phyloP scores from a whole-genome alignment of 257 asterid species.

The Leonotis leonurus region DNA sequence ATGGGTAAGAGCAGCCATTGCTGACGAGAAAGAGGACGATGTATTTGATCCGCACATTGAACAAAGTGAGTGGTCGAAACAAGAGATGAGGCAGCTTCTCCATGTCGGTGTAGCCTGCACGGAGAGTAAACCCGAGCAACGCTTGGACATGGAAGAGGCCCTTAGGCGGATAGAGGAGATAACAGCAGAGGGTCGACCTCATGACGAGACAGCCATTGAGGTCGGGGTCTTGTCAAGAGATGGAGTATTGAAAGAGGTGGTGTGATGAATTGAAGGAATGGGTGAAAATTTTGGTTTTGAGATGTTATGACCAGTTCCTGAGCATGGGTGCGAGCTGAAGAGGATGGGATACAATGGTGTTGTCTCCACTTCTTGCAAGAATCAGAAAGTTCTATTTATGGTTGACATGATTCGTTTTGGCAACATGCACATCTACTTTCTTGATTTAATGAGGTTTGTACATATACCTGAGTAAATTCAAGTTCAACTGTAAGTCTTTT shows the following conservation, averaged over 20 bases:
- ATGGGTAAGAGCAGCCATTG: slow-evolving; percentile 48
- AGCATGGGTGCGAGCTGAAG: not conserved
- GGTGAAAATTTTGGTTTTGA: not conserved
- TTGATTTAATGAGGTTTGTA: not conserved
- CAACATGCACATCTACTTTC: not conserved
- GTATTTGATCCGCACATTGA: slow-evolving; percentile 46
- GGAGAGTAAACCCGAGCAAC: slow-evolving; percentile 39
- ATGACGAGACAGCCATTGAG: slow-evolving; percentile 11
- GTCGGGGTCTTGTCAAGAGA: slow-evolving; percentile 16
- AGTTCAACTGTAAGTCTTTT: not conserved
- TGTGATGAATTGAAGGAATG: slow-evolving; percentile 13
- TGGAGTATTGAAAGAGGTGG: slow-evolving; percentile 4
- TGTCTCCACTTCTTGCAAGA: not conserved
- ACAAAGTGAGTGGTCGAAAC: not conserved
- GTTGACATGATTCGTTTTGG: not conserved
- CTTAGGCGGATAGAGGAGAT: slow-evolving; percentile 46
- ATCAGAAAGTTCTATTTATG: not conserved
- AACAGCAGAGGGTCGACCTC: slow-evolving; percentile 11
- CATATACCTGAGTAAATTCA: not conserved
- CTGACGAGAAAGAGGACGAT: slow-evolving; percentile 43
- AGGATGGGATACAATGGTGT: not conserved
- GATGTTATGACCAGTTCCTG: not conserved
- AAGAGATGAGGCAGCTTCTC: slow-evolving; percentile 39
- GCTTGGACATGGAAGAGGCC: slow-evolving; percentile 48
- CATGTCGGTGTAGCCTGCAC: slow-evolving; percentile 58